phyloP scores from a whole-genome alignment of 2,329 filamentous ascomycete genomes.

The Rugonectria rugulosa region DNA sequence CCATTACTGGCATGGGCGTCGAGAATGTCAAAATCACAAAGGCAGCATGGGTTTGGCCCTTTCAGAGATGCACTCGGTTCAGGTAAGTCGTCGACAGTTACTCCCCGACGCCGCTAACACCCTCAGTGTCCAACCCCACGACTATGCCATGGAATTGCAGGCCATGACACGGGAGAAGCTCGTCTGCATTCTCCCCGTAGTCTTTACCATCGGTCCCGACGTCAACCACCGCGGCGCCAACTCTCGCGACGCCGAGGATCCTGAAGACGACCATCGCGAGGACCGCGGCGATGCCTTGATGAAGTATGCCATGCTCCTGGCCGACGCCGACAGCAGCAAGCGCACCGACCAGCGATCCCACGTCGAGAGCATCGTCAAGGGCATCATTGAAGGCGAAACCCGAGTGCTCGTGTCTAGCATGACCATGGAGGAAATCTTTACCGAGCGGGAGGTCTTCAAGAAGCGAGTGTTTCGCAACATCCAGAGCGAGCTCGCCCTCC shows the following conservation, averaged over 20 bases:
- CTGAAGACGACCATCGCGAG: constrained; percentile 46
- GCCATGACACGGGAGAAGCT: constrained; percentile 92
- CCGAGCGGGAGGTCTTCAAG: constrained; percentile 79
- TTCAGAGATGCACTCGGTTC: constrained; percentile 70
- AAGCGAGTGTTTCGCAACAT: constrained; percentile 77
- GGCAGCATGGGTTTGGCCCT: constrained; percentile 74
- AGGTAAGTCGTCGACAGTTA: too few relatives aligned
- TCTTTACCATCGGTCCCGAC: constrained; percentile 86
- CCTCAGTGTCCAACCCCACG: constrained; percentile 72
- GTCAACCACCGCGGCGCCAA: constrained; percentile 67
- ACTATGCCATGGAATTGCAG: constrained; percentile 83
- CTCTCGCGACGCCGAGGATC: constrained; percentile 28
- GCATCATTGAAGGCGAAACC: constrained; percentile 89
- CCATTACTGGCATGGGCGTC: constrained; percentile 82
- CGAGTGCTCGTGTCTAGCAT: constrained; percentile 83
- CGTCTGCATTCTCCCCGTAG: constrained; percentile 81
- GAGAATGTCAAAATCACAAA: constrained; percentile 80
- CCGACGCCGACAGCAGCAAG: constrained; percentile 64
- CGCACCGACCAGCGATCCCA: constrained; percentile 58
- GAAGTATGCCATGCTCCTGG: constrained; percentile 84
- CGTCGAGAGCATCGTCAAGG: constrained; percentile 86
- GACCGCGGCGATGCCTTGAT: constrained; percentile 70
- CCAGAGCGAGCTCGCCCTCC: constrained; percentile 80
- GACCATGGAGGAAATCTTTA: constrained; percentile 94
- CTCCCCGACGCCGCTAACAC: constrained; percentile 11